Evolutionary conservation across 139 green algal species (phyloP).

Genomic region (Ostreobium quekettii): DNA sequence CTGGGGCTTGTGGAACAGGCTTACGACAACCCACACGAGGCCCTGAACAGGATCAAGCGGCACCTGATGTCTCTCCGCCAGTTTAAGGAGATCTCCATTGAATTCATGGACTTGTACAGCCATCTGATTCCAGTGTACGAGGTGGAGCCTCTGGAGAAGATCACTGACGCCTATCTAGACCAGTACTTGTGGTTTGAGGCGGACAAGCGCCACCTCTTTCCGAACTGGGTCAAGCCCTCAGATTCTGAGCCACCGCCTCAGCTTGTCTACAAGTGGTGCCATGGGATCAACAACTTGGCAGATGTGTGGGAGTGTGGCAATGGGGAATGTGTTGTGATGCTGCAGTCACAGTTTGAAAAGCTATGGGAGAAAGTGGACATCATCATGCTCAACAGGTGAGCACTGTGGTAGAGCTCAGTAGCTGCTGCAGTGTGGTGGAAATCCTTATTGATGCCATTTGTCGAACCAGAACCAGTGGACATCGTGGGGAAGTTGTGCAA

Average conservation of each 20-base stretch:
- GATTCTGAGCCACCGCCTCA: slow-evolving; percentile 94
- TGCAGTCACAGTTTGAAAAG: slow-evolving; percentile 94
- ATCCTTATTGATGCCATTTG: too few relatives aligned
- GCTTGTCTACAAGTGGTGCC: slow-evolving; percentile 99
- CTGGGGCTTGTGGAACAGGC: slow-evolving; percentile 97
- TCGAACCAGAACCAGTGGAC: too few relatives aligned
- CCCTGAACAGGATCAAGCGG: slow-evolving; percentile 95
- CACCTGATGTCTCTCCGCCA: slow-evolving; percentile 94
- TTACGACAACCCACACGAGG: slow-evolving; percentile 99
- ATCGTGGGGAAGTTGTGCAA: too few relatives aligned
- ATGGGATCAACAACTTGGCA: slow-evolving; percentile 88
- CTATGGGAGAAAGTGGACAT: slow-evolving; percentile 99
- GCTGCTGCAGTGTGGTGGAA: too few relatives aligned
- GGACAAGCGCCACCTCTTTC: slow-evolving; percentile 96
- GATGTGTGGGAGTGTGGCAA: slow-evolving; percentile 92
- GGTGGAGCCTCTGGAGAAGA: slow-evolving; percentile 99
- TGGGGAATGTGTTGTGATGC: slow-evolving; percentile 98
- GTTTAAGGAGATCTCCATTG: slow-evolving; percentile 98
- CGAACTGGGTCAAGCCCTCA: slow-evolving; percentile 97
- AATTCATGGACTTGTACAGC: slow-evolving; percentile 97
- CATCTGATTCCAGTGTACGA: slow-evolving; percentile 95
- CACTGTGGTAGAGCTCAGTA: too few relatives aligned
- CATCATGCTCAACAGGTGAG: slow-evolving; percentile 87
- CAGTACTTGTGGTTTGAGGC: slow-evolving; percentile 87
- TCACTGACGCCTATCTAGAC: slow-evolving; percentile 98